A percentile compares a stretch with the other conserved stretches of the same genome.
Evolutionary conservation across 495 filamentous ascomycete species (phyloP).

Genomic region (Cenococcum geophilum): DNA sequence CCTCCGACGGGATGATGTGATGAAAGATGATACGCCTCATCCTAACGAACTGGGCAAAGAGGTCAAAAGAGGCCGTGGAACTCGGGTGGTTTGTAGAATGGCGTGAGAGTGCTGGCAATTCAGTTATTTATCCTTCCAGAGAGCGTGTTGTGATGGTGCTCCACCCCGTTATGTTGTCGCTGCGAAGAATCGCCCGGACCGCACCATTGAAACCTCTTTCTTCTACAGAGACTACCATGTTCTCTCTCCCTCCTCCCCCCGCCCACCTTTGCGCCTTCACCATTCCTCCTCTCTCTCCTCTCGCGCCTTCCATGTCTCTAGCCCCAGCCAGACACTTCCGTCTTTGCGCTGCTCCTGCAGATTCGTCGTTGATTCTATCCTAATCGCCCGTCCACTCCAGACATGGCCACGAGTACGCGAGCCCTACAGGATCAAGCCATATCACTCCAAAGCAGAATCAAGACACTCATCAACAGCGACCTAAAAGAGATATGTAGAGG

Average conservation of each 20-base stretch:
- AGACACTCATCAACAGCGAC: conserved; percentile 60
- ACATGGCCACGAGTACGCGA: conserved; percentile 46
- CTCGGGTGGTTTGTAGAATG: no score
- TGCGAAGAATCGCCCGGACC: not conserved
- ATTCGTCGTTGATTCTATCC: not conserved
- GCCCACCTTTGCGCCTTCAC: not conserved
- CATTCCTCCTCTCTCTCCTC: not conserved
- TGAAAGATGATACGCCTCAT: no score
- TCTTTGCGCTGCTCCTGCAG: conserved; percentile 5
- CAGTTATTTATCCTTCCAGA: not conserved
- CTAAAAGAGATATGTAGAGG: conserved; percentile 66
- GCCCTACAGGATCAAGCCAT: conserved; percentile 30
- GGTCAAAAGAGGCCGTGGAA: no score
- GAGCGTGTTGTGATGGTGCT: not conserved
- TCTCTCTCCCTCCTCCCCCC: not conserved
- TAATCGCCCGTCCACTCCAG: not conserved
- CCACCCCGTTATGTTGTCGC: not conserved
- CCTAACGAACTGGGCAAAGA: no score
- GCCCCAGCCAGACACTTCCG: not conserved
- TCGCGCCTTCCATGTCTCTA: conserved; percentile 14
- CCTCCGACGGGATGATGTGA: no score
- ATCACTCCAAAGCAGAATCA: conserved; percentile 45
- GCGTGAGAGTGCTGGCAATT: no score
- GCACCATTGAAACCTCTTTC: conserved; percentile 2
- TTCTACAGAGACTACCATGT: not conserved